phyloP scores from a whole-genome alignment of 1,139 yeast genomes.

The Zhuliangozyma parablackwelliae region DNA sequence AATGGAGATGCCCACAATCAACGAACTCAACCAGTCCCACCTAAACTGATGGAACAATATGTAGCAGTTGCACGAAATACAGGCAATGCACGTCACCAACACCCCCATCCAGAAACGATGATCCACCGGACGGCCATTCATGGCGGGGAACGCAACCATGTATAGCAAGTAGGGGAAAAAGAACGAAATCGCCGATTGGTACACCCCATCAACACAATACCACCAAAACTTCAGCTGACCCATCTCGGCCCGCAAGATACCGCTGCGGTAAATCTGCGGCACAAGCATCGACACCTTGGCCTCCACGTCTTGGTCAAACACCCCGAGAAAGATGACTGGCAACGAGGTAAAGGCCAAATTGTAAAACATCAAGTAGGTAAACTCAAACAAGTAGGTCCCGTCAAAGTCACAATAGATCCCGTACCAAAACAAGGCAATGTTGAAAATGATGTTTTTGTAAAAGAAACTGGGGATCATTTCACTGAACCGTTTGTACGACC shows the following conservation, averaged over 20 bases:
- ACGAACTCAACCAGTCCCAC: constrained; percentile 87
- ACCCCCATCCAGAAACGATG: constrained; percentile 88
- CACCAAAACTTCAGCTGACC: constrained; percentile 71
- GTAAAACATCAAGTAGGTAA: constrained; percentile 87
- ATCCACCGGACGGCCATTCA: constrained; percentile 63
- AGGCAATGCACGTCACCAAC: constrained; percentile 73
- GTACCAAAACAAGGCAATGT: constrained; percentile 88
- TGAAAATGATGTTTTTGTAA: constrained; percentile 86
- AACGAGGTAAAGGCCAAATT: constrained; percentile 92
- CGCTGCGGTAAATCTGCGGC: constrained; percentile 86
- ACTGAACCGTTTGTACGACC: constrained; percentile 88
- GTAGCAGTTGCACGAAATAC: constrained; percentile 74
- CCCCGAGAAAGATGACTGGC: constrained; percentile 87
- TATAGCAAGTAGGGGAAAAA: constrained; percentile 78
- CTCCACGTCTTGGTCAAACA: constrained; percentile 88
- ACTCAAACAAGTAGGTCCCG: constrained; percentile 88
- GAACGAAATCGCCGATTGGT: constrained; percentile 80
- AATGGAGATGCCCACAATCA: constrained; percentile 61
- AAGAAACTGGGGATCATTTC: constrained; percentile 95
- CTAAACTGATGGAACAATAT: constrained; percentile 78
- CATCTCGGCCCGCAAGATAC: constrained; percentile 83
- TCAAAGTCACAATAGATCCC: constrained; percentile 83
- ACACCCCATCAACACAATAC: constrained; percentile 83
- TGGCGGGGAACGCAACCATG: constrained; percentile 51
- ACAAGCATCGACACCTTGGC: constrained; percentile 77